Base-by-base conservation (phyloP, 2,329 filamentous ascomycete genomes). In the Lachnellula subtilissima region DNA sequence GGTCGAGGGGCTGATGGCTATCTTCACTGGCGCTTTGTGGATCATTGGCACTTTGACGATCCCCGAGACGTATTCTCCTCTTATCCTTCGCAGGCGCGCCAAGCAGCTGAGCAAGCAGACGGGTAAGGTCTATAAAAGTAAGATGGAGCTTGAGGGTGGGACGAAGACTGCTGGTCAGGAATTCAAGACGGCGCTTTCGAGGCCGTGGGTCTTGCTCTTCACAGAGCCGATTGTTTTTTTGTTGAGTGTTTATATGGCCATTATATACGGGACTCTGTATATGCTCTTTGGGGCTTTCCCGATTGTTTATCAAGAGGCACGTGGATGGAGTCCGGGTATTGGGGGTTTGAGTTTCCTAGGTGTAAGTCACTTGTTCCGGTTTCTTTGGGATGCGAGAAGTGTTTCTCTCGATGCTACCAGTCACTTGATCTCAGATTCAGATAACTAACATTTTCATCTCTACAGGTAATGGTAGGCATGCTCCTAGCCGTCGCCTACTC, bases 131-230 rank as follows among this genome's bases (percentile, higher is more conserved):
- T 85, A 85, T 69, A 72, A 89, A 35, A 92, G 89, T 0, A 88
- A 91, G 70, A 80, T 86, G 62, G 85, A 86, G 43, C 71, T 80
- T 48, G 76, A 89, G 4, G 89, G 95, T 70, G 69, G 22, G 73
- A 78, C 59, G 77, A 39, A 84, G 76, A 11, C 76, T 73, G 15
- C 79, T 79, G 1, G 82, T 70, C 74, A 22, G 67, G 73, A 56
- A 88, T 82, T 76, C 95, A 96, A 74, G 89, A 87, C 1, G 76
- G 94, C 2, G 95, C 85, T 91, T 1, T 80, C 88, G 1, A 96
- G 96, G 70, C 86, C 86, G 25, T 96, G 91, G 91, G 89, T 87
- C 0, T 80, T 95, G 0, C 79, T 96, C 0, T 96, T 95, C 70
- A 76, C 64, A 88, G 90, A 95, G 71, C 83, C 88, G 42, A 95